Percentiles rank a stretch among this genome's conserved stretches.
Conservation (phyloP, 257 asterid species). For the Solanum piurae region DNA sequence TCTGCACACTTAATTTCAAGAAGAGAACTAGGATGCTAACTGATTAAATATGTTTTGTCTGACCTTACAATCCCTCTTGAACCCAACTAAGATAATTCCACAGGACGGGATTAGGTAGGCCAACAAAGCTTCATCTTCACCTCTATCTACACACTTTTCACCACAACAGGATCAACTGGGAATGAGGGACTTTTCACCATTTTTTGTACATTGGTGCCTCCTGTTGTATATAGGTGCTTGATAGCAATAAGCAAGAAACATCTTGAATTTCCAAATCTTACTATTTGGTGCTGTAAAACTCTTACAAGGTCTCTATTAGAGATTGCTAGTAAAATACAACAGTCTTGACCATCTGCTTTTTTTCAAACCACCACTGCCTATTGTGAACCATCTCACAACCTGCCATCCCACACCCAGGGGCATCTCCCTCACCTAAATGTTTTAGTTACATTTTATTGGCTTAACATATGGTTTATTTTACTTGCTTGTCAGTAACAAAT, state of each 20-base stretch:
- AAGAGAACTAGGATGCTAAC: not conserved
- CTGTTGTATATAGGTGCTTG: not conserved
- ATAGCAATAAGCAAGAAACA: not conserved
- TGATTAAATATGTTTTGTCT: not conserved
- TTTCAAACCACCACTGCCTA: not conserved
- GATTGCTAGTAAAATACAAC: not conserved
- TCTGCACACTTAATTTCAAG: not conserved
- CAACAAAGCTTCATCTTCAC: not conserved
- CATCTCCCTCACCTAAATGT: not conserved
- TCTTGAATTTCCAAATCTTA: not conserved
- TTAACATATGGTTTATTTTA: not conserved
- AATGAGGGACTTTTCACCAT: not conserved
- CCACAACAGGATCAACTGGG: not conserved
- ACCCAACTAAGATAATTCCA: not conserved
- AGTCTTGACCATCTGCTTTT: not conserved
- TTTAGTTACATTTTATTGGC: not conserved
- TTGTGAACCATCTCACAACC: not conserved
- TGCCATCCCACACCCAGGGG: not conserved
- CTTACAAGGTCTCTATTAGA: not conserved
- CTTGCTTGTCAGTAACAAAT: not conserved
- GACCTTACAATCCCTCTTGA: not conserved
- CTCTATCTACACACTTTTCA: not conserved
- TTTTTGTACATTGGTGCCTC: not conserved
- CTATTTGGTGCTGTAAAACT: not conserved
- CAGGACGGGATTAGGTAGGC: not conserved